Evolutionary conservation across 2,329 filamentous ascomycete species (phyloP).

Genomic region (Fusarium sp.): DNA sequence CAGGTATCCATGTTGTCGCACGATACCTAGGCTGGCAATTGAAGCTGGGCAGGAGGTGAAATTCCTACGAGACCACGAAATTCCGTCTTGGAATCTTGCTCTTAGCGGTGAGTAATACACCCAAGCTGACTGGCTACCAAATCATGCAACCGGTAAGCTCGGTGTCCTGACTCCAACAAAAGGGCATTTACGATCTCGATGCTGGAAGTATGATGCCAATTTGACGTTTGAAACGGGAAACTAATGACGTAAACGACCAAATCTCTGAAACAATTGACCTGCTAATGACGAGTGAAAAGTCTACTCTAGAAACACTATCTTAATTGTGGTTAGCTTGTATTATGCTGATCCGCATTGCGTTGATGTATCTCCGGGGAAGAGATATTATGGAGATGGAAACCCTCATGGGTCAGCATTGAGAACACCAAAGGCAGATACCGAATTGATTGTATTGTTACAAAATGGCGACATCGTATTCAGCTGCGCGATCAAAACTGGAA

Average conservation of each 20-base stretch:
- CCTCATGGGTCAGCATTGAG: not conserved
- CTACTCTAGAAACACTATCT: not conserved
- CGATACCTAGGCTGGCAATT: not conserved
- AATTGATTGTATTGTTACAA: no score
- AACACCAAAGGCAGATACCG: not conserved
- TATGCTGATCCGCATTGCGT: not conserved
- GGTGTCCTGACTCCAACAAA: not conserved
- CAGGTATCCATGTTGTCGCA: not conserved
- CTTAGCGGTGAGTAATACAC: not conserved
- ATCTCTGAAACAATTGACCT: not conserved
- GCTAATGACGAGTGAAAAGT: not conserved
- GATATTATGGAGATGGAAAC: not conserved
- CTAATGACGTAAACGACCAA: not conserved
- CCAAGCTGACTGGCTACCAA: not conserved
- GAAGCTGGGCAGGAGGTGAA: not conserved
- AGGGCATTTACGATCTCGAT: not conserved
- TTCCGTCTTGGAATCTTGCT: fast-evolving
- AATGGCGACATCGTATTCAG: not conserved
- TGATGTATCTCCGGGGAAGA: not conserved
- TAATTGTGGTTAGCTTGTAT: not conserved
- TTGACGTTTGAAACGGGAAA: not conserved
- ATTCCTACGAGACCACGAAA: not conserved
- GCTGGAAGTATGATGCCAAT: not conserved
- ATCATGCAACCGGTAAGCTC: not conserved
- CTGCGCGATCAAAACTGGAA: not conserved